These are phyloP conservation scores for Cyberlindnera misumaiensis DNA, from an alignment of 805 yeast genomes.

Conservation along the genomic window DNA sequence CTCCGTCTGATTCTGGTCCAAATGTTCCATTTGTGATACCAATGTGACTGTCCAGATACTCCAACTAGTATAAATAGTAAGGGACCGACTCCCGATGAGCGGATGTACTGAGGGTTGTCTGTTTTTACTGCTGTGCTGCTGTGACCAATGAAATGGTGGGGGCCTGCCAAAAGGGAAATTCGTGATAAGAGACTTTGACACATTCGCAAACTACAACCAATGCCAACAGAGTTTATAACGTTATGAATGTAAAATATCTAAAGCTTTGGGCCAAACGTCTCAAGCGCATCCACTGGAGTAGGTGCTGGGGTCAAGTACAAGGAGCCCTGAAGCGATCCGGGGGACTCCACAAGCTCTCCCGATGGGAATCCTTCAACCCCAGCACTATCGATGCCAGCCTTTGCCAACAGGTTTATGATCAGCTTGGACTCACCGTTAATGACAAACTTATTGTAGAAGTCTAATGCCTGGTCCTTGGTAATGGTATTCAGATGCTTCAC, in stretches of 20 bases:
- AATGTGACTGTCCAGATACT: too few species aligned
- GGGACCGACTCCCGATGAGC: too few species aligned
- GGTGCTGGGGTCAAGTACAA: conserved; percentile 57
- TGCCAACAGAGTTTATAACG: too few species aligned
- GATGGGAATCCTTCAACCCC: conserved; percentile 35
- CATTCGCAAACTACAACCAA: background rate
- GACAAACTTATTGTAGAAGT: conserved; percentile 44
- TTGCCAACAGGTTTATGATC: conserved; percentile 59
- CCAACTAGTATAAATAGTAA: too few species aligned
- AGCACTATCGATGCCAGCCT: conserved; percentile 21
- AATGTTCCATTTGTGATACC: too few species aligned
- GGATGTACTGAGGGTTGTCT: too few species aligned
- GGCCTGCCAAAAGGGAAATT: background rate
- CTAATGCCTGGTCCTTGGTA: conserved; percentile 49
- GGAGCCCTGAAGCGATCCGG: conserved; percentile 50
- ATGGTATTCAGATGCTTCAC: conserved; percentile 49
- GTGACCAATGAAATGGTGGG: too few species aligned
- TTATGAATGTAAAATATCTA: conserved; percentile 4
- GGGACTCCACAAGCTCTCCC: conserved; percentile 38
- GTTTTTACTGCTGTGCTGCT: too few species aligned
- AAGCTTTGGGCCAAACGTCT: conserved; percentile 17
- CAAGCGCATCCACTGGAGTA: conserved; percentile 36
- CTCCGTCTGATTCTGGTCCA: too few species aligned
- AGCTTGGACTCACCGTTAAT: conserved; percentile 34
- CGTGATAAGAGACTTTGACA: background rate